Base-by-base conservation (phyloP, 371 early-diverging fungal genomes). In the Saksenaea vasiformis region DNA sequence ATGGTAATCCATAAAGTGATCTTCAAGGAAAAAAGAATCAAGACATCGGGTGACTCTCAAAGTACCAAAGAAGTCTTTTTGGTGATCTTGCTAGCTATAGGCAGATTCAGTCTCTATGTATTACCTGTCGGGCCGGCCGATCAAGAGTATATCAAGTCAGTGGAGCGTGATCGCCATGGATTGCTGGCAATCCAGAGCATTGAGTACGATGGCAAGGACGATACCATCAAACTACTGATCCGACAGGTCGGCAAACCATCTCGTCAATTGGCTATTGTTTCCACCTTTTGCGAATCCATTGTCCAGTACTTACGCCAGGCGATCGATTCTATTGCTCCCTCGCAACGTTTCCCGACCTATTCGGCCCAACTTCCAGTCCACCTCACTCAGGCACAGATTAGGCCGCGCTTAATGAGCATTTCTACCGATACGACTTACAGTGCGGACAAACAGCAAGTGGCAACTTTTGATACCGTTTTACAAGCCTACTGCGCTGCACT, bases 121-220 rank as follows among this genome's bases (percentile, higher is more conserved):
- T 56, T 77, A 28, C 80, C 78, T 0, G 31, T 26, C 14, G 64
- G 56, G 13, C 19, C 37, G 3, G 17, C 61, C 27, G 70, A 69
- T 26, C 62, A 67, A 22, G 67, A 64, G 22, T 74, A 76, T 37
- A 60, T 69, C 11, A 76, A 76, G 39, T 36, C 58, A 0, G 64
- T 80, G 2, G 76, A 72, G 19, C 71, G 78, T 0, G 80, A 77
- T 44, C 73, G 80, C 2, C 70, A 73, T 64, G 80, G 80, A 1
- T 58, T 75, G 1, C 36, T 80, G 13, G 68, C 80, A 3, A 67
- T 80, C 13, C 66, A 66, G 10, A 54, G 62, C 0, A 73, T 77
- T 7, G 65, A 64, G 10, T 67, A 68, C 24, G 71, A 75, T 24
- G 63, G 57, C 24, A 36, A 38, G 0, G 80, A 77, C 54, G 80